A percentile compares a stretch with the other conserved stretches of the same genome.
Evolutionary conservation across 1,139 yeast genomes (phyloP).

Genomic region (Lodderomyces pseudojiufengensis): DNA sequence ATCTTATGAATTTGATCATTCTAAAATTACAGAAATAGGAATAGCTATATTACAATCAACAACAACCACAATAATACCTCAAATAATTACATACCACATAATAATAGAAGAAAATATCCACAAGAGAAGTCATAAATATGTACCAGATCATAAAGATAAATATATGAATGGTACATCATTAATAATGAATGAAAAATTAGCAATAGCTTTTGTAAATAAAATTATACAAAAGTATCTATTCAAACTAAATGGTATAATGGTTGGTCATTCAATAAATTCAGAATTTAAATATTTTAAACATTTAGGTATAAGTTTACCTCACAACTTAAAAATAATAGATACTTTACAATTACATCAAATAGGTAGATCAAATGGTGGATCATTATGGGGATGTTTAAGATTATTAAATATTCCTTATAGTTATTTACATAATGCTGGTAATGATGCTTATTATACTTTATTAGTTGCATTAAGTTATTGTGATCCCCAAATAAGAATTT

Average conservation of each 20-base stretch:
- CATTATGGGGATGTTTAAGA: conserved; percentile 51
- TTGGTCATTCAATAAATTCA: conserved; percentile 66
- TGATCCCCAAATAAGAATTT: conserved; percentile 41
- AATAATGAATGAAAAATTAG: conserved; percentile 32
- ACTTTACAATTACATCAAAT: conserved; percentile 48
- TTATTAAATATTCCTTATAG: conserved; percentile 60
- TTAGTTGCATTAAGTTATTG: conserved; percentile 50
- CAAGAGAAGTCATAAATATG: conserved; percentile 52
- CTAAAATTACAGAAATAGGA: conserved; percentile 64
- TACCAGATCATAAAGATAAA: conserved; percentile 58
- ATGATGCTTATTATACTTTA: conserved; percentile 75
- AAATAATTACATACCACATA: conserved; percentile 51
- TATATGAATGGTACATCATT: conserved; percentile 59
- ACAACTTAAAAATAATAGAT: conserved; percentile 39
- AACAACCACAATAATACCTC: conserved; percentile 37
- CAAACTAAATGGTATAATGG: conserved; percentile 34
- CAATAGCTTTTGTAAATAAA: conserved; percentile 36
- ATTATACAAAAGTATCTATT: conserved; percentile 42
- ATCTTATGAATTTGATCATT: conserved; percentile 52
- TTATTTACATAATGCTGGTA: conserved; percentile 75
- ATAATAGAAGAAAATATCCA: conserved; percentile 49
- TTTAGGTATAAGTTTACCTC: conserved; percentile 40
- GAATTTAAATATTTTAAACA: conserved; percentile 54
- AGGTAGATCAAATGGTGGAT: conserved; percentile 43
- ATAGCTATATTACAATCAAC: conserved; percentile 61